Percentiles rank a stretch among this genome's conserved stretches.
These are phyloP conservation scores for Trypanosoma brucei DNA, from an alignment of 208 protist species.

Conservation along the genomic window DNA sequence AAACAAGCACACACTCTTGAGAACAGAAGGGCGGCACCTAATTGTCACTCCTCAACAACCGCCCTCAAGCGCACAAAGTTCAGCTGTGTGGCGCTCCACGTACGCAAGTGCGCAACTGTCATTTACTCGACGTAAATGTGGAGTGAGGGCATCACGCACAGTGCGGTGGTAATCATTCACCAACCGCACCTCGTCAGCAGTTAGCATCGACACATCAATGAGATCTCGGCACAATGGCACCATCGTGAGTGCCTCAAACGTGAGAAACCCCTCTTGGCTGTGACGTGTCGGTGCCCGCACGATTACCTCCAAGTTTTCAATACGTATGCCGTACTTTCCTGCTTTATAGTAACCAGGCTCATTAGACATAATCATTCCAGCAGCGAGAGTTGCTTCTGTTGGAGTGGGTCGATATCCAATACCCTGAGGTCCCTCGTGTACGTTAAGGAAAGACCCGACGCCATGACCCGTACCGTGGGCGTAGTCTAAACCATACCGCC, in stretches of 20 bases:
- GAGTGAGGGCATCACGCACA: conserved; percentile 39
- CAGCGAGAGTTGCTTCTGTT: conserved; percentile 53
- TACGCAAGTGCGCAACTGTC: conserved; percentile 62
- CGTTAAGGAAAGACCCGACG: conserved; percentile 95
- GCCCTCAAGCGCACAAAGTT: conserved; percentile 4
- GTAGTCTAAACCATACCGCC: conserved; percentile 94
- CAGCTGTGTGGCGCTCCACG: conserved; percentile 59
- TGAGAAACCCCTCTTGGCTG: conserved; percentile 58
- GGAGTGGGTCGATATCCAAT: conserved; percentile 50
- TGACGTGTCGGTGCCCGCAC: conserved; percentile 48
- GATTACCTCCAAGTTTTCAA: conserved; percentile 96
- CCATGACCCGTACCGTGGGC: conserved; percentile 96
- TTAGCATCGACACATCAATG: conserved; percentile 80
- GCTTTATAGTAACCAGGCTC: conserved; percentile 98
- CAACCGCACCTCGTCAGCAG: conserved; percentile 49
- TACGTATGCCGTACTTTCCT: conserved; percentile 96
- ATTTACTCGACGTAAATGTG: conserved; percentile 34
- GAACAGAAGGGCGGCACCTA: too few species aligned
- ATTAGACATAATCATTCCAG: conserved; percentile 79
- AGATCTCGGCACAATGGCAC: conserved; percentile 88
- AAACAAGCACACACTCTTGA: too few species aligned
- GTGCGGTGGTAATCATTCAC: conserved; percentile 77
- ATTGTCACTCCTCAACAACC: background rate
- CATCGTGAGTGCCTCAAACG: conserved; percentile 83
- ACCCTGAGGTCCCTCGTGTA: conserved; percentile 94